Percentiles rank a stretch among this genome's conserved stretches.
Evolutionary conservation across 2,329 filamentous ascomycete species (phyloP).

Genomic region (Onygenales sp.): DNA sequence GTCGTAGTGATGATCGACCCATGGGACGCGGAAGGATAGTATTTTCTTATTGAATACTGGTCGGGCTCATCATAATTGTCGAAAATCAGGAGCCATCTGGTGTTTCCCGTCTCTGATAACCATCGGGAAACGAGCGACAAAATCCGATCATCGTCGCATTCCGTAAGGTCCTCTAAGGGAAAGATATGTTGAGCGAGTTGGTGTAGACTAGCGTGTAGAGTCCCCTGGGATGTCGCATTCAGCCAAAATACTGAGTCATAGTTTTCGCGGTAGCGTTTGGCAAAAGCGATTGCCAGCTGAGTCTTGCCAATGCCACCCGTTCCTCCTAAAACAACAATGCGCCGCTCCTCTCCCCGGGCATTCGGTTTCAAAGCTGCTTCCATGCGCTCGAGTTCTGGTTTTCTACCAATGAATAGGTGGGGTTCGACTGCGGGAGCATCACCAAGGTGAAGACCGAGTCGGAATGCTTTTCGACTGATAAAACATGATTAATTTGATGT

Average conservation of each 20-base stretch:
- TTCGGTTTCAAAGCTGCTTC: too few species aligned
- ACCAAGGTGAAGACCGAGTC: too few species aligned
- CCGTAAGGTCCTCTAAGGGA: too few species aligned
- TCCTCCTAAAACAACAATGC: too few species aligned
- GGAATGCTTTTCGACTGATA: too few species aligned
- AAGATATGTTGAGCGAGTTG: too few species aligned
- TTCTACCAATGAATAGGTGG: too few species aligned
- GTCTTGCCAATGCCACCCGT: constrained; percentile 18
- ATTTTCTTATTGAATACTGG: constrained; percentile 14
- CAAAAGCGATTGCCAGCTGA: constrained; percentile 16
- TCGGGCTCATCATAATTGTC: constrained; percentile 17
- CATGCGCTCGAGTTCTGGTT: too few species aligned
- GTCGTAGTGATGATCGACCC: constrained; percentile 34
- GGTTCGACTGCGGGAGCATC: too few species aligned
- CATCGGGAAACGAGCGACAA: constrained; percentile 1
- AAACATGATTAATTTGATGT: too few species aligned
- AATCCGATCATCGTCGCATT: too few species aligned
- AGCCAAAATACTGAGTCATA: constrained; percentile 20
- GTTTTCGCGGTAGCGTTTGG: constrained; percentile 13
- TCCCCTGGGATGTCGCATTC: constrained; percentile 11
- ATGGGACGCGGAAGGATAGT: constrained; percentile 24
- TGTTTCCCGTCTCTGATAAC: constrained; percentile 8
- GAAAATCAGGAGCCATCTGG: constrained; percentile 20
- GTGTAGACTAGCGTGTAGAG: constrained; percentile 5
- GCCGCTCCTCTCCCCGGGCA: too few species aligned